phyloP scores from a whole-genome alignment of 345 rosid genomes.

The Ceriops decandra region DNA sequence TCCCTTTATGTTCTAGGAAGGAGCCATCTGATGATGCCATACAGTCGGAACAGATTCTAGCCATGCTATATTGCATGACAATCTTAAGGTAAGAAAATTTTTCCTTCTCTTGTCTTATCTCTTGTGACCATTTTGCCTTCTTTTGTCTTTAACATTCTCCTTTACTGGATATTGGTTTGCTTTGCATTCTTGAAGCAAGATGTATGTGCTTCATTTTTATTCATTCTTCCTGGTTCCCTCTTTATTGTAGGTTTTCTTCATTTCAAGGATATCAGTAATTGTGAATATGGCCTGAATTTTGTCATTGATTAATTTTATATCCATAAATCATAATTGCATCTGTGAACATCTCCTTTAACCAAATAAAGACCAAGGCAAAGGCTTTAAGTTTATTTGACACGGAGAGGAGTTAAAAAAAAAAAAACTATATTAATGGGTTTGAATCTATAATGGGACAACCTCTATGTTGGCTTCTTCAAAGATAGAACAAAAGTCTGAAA shows the following conservation, averaged over 20 bases:
- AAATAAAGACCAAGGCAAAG: too few species aligned
- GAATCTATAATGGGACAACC: too few species aligned
- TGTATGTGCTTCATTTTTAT: background rate
- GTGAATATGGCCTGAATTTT: background rate
- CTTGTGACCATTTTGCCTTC: background rate
- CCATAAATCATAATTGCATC: too few species aligned
- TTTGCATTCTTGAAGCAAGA: slow-evolving; percentile 77
- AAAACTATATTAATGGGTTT: too few species aligned
- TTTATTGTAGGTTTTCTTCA: background rate
- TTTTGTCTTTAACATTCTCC: background rate
- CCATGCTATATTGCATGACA: slow-evolving; percentile 78
- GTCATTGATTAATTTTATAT: too few species aligned
- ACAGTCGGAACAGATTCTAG: slow-evolving; percentile 66
- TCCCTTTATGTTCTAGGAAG: slow-evolving; percentile 36
- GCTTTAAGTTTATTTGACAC: too few species aligned
- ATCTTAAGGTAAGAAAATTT: slow-evolving; percentile 59
- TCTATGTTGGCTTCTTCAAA: too few species aligned
- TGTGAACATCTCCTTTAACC: too few species aligned
- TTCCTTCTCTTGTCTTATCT: background rate
- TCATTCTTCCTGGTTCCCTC: background rate
- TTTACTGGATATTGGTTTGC: slow-evolving; percentile 48
- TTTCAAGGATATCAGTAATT: background rate
- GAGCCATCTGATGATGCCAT: slow-evolving; percentile 39
- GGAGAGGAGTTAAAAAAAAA: too few species aligned
- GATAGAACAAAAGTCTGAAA: too few species aligned